These are phyloP conservation scores for Cystofilobasidium bisporidii DNA, from an alignment of 768 basidiomycete species.

Conservation along the genomic window DNA sequence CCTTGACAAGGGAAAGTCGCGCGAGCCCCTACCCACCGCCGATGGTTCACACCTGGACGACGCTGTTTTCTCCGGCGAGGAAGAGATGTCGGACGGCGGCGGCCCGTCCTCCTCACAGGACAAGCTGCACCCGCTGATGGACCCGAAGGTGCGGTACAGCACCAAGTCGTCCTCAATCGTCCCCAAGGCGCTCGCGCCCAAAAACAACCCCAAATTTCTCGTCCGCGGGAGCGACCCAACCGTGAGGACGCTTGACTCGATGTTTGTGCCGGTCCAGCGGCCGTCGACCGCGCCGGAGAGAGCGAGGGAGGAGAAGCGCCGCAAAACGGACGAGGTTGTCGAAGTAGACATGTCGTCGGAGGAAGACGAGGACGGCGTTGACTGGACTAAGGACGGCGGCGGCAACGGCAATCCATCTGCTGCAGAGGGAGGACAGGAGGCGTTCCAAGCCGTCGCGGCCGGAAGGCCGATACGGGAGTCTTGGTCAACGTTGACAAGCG, in stretches of 20 bases:
- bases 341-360: slow-evolving; percentile 50
- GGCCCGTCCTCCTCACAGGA: neutral
- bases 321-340: slow-evolving; percentile 8
- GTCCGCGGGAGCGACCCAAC: slow-evolving; percentile 54
- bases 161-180: neutral
- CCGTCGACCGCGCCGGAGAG: neutral
- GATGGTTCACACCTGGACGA: neutral
- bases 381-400: slow-evolving; percentile 4
- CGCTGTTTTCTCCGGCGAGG: neutral
- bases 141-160: neutral
- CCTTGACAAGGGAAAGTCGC: neutral
- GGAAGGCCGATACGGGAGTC: slow-evolving; percentile 54
- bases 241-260: slow-evolving; percentile 87
- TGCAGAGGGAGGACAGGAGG: slow-evolving; percentile 32
- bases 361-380: slow-evolving; percentile 34
- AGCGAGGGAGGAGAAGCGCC: slow-evolving; percentile 11
- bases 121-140: neutral
- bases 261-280: slow-evolving; percentile 50
- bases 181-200: neutral
- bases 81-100: neutral
- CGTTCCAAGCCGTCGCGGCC: slow-evolving; percentile 26
- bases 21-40: neutral
- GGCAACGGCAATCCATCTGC: slow-evolving; percentile 11
- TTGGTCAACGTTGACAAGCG: slow-evolving; percentile 63
- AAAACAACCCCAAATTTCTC: slow-evolving; percentile 18